These are phyloP conservation scores for Huntiella abstrusa DNA, from an alignment of 2,329 filamentous ascomycete genomes.

Conservation along the genomic window DNA sequence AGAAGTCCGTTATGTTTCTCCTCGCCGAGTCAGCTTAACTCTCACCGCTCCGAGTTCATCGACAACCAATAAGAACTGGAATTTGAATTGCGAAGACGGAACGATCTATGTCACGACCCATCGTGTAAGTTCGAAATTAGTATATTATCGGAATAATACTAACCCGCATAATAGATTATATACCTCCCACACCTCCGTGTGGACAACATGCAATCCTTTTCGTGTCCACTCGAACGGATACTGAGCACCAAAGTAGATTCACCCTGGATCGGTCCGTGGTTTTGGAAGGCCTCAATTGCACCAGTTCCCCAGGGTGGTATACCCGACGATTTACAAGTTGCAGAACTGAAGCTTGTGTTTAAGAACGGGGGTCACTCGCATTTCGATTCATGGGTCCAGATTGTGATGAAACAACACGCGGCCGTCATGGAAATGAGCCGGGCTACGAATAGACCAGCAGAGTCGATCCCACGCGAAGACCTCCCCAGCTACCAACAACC, in stretches of 20 bases:
- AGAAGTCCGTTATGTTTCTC: slow-evolving; percentile 61
- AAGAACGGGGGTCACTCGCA: slow-evolving; percentile 91
- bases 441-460: slow-evolving; percentile 41
- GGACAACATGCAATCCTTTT: too few relatives aligned
- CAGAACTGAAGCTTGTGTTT: slow-evolving; percentile 76
- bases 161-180: slow-evolving; percentile 41
- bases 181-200: slow-evolving; percentile 44
- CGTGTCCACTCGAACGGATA: too few relatives aligned
- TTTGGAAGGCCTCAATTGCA: slow-evolving; percentile 64
- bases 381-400: slow-evolving; percentile 66
- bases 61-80: slow-evolving; percentile 12
- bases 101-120: slow-evolving; percentile 69
- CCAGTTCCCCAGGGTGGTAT: slow-evolving; percentile 73
- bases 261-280: slow-evolving; percentile 84
- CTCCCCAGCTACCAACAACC: slow-evolving; percentile 51
- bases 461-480: slow-evolving; percentile 62
- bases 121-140: slow-evolving; percentile 38
- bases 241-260: slow-evolving; percentile 25
- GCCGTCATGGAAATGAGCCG: slow-evolving; percentile 61
- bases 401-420: slow-evolving; percentile 64
- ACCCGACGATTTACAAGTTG: slow-evolving; percentile 48
- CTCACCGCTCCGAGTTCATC: slow-evolving; percentile 52
- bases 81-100: slow-evolving; percentile 49
- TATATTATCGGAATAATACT: not conserved
- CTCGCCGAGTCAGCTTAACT: slow-evolving; percentile 58